Conservation (phyloP, 169 alveolate species). For the Theileria orientalis region DNA sequence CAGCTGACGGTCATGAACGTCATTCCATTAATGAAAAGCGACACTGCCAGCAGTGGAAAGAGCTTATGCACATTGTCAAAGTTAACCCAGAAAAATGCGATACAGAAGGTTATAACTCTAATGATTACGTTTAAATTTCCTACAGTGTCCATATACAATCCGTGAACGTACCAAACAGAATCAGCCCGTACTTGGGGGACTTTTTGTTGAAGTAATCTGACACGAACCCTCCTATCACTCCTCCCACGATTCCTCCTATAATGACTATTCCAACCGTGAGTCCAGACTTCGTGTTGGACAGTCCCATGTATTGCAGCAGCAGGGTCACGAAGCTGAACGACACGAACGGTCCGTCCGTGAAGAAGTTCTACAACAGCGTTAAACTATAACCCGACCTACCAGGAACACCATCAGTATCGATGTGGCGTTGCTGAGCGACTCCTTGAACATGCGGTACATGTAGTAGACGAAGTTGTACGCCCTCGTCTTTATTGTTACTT, state of each 20-base stretch:
- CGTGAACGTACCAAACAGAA: slow-evolving; percentile 72
- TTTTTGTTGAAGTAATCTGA: slow-evolving; percentile 81
- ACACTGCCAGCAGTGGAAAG: slow-evolving; percentile 12
- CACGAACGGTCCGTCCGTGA: slow-evolving; percentile 88
- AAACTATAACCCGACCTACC: slow-evolving; percentile 21
- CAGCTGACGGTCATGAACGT: slow-evolving; percentile 88
- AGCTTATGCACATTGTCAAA: slow-evolving; percentile 28
- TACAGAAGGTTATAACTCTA: slow-evolving; percentile 71
- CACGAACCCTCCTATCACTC: slow-evolving; percentile 84
- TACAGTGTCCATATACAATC: background rate
- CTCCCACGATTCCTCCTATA: slow-evolving; percentile 86
- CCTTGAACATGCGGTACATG: background rate
- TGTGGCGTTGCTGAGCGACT: slow-evolving; percentile 24
- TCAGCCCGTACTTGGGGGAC: slow-evolving; percentile 83
- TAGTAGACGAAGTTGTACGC: background rate
- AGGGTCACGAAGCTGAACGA: slow-evolving; percentile 85
- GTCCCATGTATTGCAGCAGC: slow-evolving; percentile 86
- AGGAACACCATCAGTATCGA: slow-evolving; percentile 30
- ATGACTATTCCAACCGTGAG: slow-evolving; percentile 78
- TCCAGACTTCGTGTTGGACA: slow-evolving; percentile 84
- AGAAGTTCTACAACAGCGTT: slow-evolving; percentile 73
- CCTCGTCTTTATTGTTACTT: background rate
- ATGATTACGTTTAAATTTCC: slow-evolving; percentile 71
- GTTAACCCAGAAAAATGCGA: slow-evolving; percentile 70
- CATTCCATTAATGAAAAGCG: slow-evolving; percentile 79